Conservation (phyloP, 345 rosid species). For the Ricinus communis region DNA sequence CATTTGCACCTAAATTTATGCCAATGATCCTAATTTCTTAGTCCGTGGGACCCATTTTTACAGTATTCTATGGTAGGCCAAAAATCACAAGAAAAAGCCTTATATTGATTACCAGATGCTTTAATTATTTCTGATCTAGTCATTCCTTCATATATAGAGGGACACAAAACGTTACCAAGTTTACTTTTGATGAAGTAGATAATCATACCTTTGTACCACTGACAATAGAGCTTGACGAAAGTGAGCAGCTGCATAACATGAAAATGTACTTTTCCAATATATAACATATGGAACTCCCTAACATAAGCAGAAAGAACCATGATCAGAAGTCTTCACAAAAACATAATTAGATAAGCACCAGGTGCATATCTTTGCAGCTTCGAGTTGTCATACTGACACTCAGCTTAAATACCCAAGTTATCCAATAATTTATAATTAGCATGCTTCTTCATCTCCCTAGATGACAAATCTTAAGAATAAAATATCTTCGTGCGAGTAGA, state of each 20-base stretch:
- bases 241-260: constrained; percentile 72
- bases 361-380: constrained; percentile 5
- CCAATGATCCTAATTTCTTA: not conserved
- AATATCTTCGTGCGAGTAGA: not conserved
- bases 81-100: not conserved
- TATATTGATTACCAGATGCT: not conserved
- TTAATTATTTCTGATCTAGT: not conserved
- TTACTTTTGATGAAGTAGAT: not conserved
- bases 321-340: constrained; percentile 7
- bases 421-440: not conserved
- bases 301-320: constrained; percentile 15
- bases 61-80: not conserved
- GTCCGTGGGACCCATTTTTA: not conserved
- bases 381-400: constrained; percentile 8
- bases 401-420: constrained; percentile 4
- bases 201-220: constrained; percentile 68
- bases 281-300: constrained; percentile 93
- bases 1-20: not conserved
- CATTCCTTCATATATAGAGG: not conserved
- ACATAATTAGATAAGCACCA: not conserved
- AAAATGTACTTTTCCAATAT: constrained; percentile 65
- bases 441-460: not conserved
- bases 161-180: not conserved
- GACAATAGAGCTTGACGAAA: constrained; percentile 84
- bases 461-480: not conserved